Percentiles rank a stretch among this genome's conserved stretches.
Evolutionary conservation across 139 green algal genomes (phyloP).

Genomic region (Coelastrella sp.): DNA sequence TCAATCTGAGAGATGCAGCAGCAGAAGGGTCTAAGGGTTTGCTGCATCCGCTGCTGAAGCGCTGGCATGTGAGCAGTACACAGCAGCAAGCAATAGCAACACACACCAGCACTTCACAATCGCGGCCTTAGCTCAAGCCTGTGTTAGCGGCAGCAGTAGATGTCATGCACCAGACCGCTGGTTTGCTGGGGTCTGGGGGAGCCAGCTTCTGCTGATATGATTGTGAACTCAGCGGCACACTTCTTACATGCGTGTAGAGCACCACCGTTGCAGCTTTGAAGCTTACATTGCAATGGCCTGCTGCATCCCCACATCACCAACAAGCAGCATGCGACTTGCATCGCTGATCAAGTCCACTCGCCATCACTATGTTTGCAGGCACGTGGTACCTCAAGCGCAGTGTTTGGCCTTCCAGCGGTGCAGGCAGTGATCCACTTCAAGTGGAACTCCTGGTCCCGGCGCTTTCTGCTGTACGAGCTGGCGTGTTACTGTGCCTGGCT

Average conservation of each 20-base stretch:
- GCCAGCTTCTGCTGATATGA: too few relatives aligned
- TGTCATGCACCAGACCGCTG: too few relatives aligned
- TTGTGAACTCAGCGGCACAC: too few relatives aligned
- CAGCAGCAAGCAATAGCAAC: not conserved
- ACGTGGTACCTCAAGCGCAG: constrained; percentile 52
- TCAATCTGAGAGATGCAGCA: constrained; percentile 64
- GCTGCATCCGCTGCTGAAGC: constrained; percentile 69
- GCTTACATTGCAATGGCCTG: too few relatives aligned
- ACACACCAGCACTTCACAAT: not conserved
- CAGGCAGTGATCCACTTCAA: constrained; percentile 57
- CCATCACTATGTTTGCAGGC: constrained; percentile 16
- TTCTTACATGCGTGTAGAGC: too few relatives aligned
- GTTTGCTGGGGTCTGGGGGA: too few relatives aligned
- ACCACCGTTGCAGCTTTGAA: too few relatives aligned
- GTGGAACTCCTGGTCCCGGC: constrained; percentile 58
- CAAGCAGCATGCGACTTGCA: too few relatives aligned
- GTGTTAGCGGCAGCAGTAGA: too few relatives aligned
- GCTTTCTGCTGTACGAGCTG: constrained; percentile 67
- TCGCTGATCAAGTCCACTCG: too few relatives aligned
- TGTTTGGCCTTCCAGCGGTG: constrained; percentile 68
- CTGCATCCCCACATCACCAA: too few relatives aligned
- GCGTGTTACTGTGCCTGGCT: constrained; percentile 63
- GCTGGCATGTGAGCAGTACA: constrained; percentile 50
- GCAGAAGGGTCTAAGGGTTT: constrained; percentile 57
- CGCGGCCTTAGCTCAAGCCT: too few relatives aligned